These are phyloP conservation scores for Pseudogymnoascus verrucosus DNA, from an alignment of 2,329 filamentous ascomycete genomes.

Conservation along the genomic window DNA sequence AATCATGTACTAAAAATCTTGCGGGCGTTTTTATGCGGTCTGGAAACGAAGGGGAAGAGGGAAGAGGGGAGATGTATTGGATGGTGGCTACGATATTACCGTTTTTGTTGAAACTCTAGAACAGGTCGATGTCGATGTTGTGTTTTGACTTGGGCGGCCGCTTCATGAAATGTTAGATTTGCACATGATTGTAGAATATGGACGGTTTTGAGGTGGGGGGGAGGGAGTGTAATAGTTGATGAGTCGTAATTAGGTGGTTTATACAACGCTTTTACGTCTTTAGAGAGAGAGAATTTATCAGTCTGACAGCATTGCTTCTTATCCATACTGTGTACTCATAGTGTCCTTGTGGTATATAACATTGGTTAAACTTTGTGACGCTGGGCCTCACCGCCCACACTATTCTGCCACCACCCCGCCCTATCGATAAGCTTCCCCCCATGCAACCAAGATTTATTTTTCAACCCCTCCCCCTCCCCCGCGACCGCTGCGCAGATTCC, in stretches of 20 bases:
- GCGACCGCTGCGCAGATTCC: not conserved
- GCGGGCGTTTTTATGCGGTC: constrained; percentile 5
- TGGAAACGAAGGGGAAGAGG: not conserved
- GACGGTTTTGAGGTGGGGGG: not conserved
- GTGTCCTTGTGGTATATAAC: too few species aligned
- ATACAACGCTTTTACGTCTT: not conserved
- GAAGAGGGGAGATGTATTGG: not conserved
- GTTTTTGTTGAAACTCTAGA: not conserved
- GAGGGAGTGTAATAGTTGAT: not conserved
- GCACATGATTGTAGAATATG: not conserved
- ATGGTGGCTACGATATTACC: not conserved
- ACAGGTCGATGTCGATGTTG: not conserved
- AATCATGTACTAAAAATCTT: not conserved
- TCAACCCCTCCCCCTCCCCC: not conserved
- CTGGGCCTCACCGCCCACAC: not conserved
- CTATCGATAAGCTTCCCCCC: constrained; percentile 10
- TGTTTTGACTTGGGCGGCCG: not conserved
- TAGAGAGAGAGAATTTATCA: not conserved
- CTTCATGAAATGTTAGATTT: constrained; percentile 7
- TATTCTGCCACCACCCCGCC: constrained; percentile 9
- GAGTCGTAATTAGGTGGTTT: not conserved
- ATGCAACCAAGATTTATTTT: not conserved
- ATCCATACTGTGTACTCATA: not conserved
- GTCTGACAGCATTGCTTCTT: not conserved
- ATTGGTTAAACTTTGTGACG: not conserved